Evolutionary conservation across 495 filamentous ascomycete genomes (phyloP).

Genomic region (Astrocystis sublimbata): DNA sequence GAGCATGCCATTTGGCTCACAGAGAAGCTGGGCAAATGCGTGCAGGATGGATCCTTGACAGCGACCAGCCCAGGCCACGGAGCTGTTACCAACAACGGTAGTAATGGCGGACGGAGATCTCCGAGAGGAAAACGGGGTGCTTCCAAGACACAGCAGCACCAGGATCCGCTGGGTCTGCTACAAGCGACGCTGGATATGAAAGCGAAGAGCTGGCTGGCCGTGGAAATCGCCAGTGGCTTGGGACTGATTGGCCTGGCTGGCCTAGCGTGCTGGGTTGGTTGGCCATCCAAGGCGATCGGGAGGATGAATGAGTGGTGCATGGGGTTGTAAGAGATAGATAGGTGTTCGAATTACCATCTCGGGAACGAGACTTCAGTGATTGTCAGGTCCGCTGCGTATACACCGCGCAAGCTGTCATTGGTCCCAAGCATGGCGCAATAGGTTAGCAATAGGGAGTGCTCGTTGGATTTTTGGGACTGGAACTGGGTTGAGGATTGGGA

Average conservation of each 20-base stretch:
- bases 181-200: conserved; percentile 68
- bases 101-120: conserved; percentile 14
- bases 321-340: too few species aligned
- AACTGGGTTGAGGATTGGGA: too few species aligned
- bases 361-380: too few species aligned
- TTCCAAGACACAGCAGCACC: conserved; percentile 40
- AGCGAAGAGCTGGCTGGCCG: conserved; percentile 62
- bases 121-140: conserved; percentile 19
- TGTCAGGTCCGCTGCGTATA: too few species aligned
- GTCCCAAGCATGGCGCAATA: too few species aligned
- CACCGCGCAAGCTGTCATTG: too few species aligned
- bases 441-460: too few species aligned
- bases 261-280: conserved; percentile 39
- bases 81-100: too few species aligned
- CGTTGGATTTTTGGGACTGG: too few species aligned
- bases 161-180: conserved; percentile 78
- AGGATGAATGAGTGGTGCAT: conserved; percentile 30
- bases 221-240: conserved; percentile 78
- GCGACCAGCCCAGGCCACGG: conserved; percentile 26
- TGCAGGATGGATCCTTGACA: conserved; percentile 69
- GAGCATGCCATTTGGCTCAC: conserved; percentile 81
- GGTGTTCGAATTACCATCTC: too few species aligned
- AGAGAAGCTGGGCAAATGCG: conserved; percentile 70
- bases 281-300: conserved; percentile 24
- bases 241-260: conserved; percentile 73